These are phyloP conservation scores for Coprinellus aureogranulatus DNA, from an alignment of 768 basidiomycete species.

Conservation along the genomic window DNA sequence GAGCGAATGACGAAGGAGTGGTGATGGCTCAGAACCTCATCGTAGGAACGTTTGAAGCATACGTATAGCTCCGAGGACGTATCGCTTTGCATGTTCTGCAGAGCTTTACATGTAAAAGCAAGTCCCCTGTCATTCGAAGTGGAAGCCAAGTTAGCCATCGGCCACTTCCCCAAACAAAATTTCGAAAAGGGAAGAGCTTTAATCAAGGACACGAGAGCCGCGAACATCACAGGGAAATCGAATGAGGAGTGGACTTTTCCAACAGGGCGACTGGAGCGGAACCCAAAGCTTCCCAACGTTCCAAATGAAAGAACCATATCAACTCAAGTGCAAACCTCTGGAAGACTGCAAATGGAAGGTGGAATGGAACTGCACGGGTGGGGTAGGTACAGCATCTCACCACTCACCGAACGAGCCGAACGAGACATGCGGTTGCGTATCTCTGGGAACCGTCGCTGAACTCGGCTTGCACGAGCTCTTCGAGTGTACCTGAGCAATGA, in stretches of 20 bases:
- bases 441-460: slow-evolving; percentile 25
- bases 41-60: slow-evolving; percentile 72
- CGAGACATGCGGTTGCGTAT: slow-evolving; percentile 59
- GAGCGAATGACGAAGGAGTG: slow-evolving; percentile 67
- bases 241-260: no score
- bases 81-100: slow-evolving; percentile 64
- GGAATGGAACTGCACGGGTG: background rate
- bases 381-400: background rate
- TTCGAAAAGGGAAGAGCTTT: slow-evolving; percentile 3
- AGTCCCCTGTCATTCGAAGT: slow-evolving; percentile 48
- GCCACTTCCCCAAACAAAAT: background rate
- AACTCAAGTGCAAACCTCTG: background rate
- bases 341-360: no score
- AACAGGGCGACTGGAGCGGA: no score
- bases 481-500: slow-evolving; percentile 52
- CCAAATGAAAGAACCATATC: background rate
- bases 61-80: slow-evolving; percentile 51
- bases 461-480: slow-evolving; percentile 57
- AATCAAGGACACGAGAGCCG: background rate
- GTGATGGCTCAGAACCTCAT: slow-evolving; percentile 63
- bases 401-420: slow-evolving; percentile 63
- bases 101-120: slow-evolving; percentile 63
- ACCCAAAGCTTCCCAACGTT: background rate
- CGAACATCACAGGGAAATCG: no score
- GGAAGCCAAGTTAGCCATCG: background rate